Evolutionary conservation across 129 eudicot genomes (phyloP), one percentile per base, ranked within the genome.

Genomic region (Lonicera japonica): DNA sequence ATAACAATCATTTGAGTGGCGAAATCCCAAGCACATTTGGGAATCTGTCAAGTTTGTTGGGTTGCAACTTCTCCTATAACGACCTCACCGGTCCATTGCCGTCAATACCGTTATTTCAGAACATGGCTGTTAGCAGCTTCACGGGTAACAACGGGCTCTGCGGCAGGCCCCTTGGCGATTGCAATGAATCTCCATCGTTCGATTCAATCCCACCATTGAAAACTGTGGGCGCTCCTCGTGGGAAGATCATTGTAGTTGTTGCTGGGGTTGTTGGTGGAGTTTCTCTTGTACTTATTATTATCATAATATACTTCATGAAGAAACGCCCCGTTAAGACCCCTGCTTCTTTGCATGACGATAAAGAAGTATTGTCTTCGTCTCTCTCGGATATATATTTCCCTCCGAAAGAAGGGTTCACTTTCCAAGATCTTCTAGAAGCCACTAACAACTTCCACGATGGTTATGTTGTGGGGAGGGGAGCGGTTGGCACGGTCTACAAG

Each of bases 401-500:
- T 25, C 99, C 96, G 0, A 86, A 88, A 74, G 96, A 94, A 58
- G 96, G 84, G 36, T 88, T 94, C 73, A 85, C 84, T 61, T 88
- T 94, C 63, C 95, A 85, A 23, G 95, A 94, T 67, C 62, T 94
- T 34, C 78, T 94, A 0, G 90, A 80, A 47, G 96, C 96, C 19
- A 94, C 99, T 7, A 60, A 77, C 64, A 85, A 85, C 70, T 94
- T 94, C 20, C 79, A 94, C 41, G 95, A 88, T 15, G 76, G 82
- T 63, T 88, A 74, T 56, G 80, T 94, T 12, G 64, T 94, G 2
- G 99, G 99, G 53, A 79, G 81, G 61, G 99, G 99, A 58, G 99
- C 94, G 3, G 96, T 77, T 5, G 99, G 99, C 70, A 88, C 89
- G 4, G 94, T 94, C 45, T 94, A 94, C 52, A 94, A 88, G 82